Evolutionary conservation across 805 yeast species (phyloP).

Genomic region (Pichia paraexigua): DNA sequence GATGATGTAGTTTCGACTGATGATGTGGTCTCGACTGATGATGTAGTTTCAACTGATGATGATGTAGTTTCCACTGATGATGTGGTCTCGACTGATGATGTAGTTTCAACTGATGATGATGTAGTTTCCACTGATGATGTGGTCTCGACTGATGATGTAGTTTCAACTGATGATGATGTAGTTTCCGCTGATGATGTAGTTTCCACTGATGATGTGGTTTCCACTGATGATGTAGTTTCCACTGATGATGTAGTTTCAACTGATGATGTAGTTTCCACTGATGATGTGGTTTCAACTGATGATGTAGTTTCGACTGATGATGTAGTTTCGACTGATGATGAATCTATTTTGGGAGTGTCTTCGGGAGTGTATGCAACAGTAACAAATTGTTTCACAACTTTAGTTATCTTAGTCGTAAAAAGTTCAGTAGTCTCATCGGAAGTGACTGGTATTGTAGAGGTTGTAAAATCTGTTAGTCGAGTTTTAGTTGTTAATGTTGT

Average conservation of each 20-base stretch:
- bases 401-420: conserved; percentile 11
- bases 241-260: neutral
- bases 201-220: too few relatives aligned
- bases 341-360: neutral
- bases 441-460: neutral
- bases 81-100: conserved; percentile 10
- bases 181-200: too few relatives aligned
- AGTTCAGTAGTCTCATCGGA: neutral
- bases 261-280: conserved; percentile 16
- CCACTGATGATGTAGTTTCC: too few relatives aligned
- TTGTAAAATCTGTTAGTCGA: neutral
- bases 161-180: too few relatives aligned
- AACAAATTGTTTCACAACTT: conserved; percentile 6
- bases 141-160: too few relatives aligned
- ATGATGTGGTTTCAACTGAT: too few relatives aligned
- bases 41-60: neutral
- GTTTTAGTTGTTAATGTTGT: conserved; percentile 14
- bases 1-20: too few relatives aligned
- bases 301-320: conserved; percentile 6
- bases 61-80: conserved; percentile 19
- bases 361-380: conserved; percentile 2
- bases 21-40: too few relatives aligned
- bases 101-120: neutral
- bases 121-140: neutral
- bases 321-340: neutral